These are phyloP conservation scores for Aspergillus unguis DNA, from an alignment of 2,329 filamentous ascomycete species.

Conservation along the genomic window DNA sequence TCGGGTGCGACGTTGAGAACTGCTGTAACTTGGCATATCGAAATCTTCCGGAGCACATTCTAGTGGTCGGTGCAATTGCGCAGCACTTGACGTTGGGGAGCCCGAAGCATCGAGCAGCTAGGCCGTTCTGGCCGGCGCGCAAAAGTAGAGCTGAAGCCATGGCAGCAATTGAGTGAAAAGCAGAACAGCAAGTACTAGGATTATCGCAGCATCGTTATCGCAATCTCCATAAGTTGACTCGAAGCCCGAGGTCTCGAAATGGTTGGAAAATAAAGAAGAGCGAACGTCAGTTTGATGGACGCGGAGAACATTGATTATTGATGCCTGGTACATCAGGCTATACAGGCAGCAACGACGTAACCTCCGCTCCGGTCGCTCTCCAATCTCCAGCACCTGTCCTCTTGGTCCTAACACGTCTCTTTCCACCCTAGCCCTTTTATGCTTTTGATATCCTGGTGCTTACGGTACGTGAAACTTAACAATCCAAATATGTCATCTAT, in stretches of 20 bases:
- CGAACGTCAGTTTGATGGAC: slow-evolving; percentile 11
- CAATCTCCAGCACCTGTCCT: neutral
- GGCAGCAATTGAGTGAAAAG: slow-evolving; percentile 10
- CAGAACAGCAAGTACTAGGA: neutral
- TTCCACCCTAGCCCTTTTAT: neutral
- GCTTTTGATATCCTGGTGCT: slow-evolving; percentile 3
- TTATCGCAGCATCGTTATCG: slow-evolving; percentile 1
- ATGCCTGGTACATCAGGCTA: slow-evolving; percentile 23
- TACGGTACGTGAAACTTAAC: slow-evolving; percentile 18
- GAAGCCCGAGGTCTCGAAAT: neutral
- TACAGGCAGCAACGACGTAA: slow-evolving; percentile 20
- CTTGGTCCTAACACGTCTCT: slow-evolving; percentile 4
- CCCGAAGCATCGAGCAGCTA: slow-evolving; percentile 12
- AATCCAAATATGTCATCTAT: neutral
- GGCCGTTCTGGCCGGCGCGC: slow-evolving; percentile 26
- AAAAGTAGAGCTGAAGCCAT: slow-evolving; percentile 34
- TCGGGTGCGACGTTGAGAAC: slow-evolving; percentile 29
- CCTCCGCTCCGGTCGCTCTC: slow-evolving; percentile 11
- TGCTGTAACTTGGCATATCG: slow-evolving; percentile 11
- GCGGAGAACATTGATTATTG: slow-evolving; percentile 3
- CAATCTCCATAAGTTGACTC: neutral
- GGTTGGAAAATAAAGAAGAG: neutral
- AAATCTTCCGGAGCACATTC: neutral
- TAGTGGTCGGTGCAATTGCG: neutral
- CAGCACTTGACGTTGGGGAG: slow-evolving; percentile 7